Base-by-base conservation (phyloP, 805 yeast species). In the Saturnispora sekii region DNA sequence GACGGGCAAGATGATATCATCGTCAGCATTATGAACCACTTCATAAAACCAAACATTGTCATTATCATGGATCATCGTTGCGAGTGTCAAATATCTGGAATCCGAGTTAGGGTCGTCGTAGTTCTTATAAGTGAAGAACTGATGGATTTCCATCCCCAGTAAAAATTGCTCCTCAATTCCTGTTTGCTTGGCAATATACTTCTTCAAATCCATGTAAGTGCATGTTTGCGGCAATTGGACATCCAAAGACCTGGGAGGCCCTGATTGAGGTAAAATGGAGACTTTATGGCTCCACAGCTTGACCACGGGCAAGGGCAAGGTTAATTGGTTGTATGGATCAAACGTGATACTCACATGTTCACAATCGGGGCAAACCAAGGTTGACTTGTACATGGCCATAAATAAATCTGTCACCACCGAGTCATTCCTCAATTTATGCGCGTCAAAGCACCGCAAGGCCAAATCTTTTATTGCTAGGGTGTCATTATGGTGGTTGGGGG, bases 301-400 rank as follows among this genome's bases (percentile, higher is more conserved):
- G 39, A 76, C 75, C 2, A 81, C 76, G 0, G 97, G 97, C 18
- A 90, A 67, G 0, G 97, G 97, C 37, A 90, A 65, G 0, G 98
- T 88, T 51, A 90, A 65, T 57, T 88, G 96, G 64, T 79, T 86
- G 58, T 79, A 90, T 0, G 98, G 97, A 60, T 90, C 98, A 64
- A 89, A 93, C 0, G 97, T 89, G 21, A 90, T 73, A 26, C 94
- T 82, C 7, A 84, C 74, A 53, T 81, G 81, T 15, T 71, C 59
- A 63, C 98, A 93, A 8, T 65, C 79, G 0, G 97, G 97, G 58
- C 98, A 90, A 10, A 82, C 72, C 44, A 93, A 68, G 0, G 96
- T 88, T 1, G 96, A 87, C 62, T 89, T 85, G 61, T 90, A 93
- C 56, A 87, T 58, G 0, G 97, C 97, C 9, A 89, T 84, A 67